These are phyloP conservation scores for Stereocaulon alpinum DNA, from an alignment of 495 filamentous ascomycete genomes.

Conservation along the genomic window DNA sequence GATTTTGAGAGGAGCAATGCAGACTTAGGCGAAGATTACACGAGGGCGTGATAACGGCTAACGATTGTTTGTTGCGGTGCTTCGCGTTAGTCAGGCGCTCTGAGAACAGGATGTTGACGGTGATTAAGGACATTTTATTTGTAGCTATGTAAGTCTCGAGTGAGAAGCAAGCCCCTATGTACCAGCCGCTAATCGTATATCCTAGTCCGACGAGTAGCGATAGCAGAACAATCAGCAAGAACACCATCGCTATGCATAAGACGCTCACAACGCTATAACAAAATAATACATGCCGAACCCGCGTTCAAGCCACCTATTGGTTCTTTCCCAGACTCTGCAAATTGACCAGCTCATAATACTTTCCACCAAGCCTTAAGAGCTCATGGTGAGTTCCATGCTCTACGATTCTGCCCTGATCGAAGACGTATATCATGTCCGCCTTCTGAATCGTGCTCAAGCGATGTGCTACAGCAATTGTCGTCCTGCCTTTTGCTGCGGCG, in stretches of 20 bases:
- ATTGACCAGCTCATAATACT: constrained; percentile 68
- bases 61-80: too few relatives aligned
- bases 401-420: constrained; percentile 63
- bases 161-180: not conserved
- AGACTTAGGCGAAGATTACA: too few relatives aligned
- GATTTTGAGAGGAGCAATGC: too few relatives aligned
- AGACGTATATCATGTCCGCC: constrained; percentile 75
- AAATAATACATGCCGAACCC: not conserved
- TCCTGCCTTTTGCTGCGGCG: constrained; percentile 60
- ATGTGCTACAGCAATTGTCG: constrained; percentile 72
- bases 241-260: constrained; percentile 8
- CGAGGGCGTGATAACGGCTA: too few relatives aligned
- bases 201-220: not conserved
- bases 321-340: constrained; percentile 67
- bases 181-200: not conserved
- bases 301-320: constrained; percentile 5
- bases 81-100: too few relatives aligned
- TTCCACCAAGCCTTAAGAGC: constrained; percentile 53
- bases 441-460: constrained; percentile 71
- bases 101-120: not conserved
- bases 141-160: constrained; percentile 3
- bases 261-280: not conserved
- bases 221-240: not conserved
- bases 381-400: constrained; percentile 64
- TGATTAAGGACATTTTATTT: not conserved